phyloP scores from a whole-genome alignment of 2,329 filamentous ascomycete genomes.

The Sphaerostilbella broomeana region DNA sequence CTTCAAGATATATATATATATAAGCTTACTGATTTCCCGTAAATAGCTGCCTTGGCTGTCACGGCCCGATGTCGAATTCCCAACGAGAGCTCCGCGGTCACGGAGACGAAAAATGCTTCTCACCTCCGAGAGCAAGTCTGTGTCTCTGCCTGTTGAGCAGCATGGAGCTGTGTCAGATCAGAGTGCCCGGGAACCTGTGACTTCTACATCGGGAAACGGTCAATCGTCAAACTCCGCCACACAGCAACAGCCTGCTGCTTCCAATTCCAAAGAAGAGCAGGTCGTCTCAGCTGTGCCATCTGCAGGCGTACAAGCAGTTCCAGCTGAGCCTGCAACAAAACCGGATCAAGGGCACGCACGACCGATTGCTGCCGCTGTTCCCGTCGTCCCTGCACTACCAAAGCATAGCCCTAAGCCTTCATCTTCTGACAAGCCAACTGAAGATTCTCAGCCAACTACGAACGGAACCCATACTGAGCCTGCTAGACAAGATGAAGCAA shows the following conservation, averaged over 20 bases:
- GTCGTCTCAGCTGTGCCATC: too few relatives aligned
- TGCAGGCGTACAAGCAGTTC: conserved; percentile 13
- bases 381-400: conserved; percentile 42
- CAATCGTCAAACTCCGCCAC: background rate
- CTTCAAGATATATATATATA: background rate
- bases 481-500: conserved; percentile 10
- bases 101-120: conserved; percentile 39
- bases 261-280: conserved; percentile 1
- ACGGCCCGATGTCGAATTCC: conserved; percentile 44
- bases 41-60: conserved; percentile 53
- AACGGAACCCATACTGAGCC: conserved; percentile 15
- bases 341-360: conserved; percentile 22
- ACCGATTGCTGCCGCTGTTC: conserved; percentile 33
- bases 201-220: conserved; percentile 7
- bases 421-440: conserved; percentile 15
- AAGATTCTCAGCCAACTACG: background rate
- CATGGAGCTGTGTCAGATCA: conserved; percentile 28
- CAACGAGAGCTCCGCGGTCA: conserved; percentile 30
- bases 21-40: conserved; percentile 8
- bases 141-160: conserved; percentile 38
- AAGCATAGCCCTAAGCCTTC: conserved; percentile 29
- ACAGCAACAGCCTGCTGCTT: background rate
- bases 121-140: conserved; percentile 29
- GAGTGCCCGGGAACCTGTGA: conserved; percentile 14
- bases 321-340: conserved; percentile 17